These are phyloP conservation scores for Carpediemonas membranifera DNA, from an alignment of 78 protist species.

Conservation along the genomic window DNA sequence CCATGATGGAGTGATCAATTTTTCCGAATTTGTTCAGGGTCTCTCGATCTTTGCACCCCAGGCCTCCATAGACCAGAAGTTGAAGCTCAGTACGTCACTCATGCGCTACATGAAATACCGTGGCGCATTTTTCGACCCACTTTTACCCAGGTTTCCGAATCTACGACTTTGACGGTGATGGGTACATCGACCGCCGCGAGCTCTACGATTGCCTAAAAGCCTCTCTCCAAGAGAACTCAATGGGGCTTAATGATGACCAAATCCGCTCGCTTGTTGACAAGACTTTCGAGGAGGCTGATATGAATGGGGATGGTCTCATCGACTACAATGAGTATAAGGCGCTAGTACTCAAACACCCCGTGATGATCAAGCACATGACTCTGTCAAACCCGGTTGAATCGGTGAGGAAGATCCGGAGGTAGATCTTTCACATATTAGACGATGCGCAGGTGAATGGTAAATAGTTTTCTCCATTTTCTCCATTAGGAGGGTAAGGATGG, in stretches of 20 bases:
- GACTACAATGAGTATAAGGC: background rate
- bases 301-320: constrained; percentile 3
- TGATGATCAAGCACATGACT: constrained; percentile 1
- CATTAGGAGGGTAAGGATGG: no score
- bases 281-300: constrained; percentile 1
- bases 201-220: background rate
- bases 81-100: background rate
- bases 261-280: background rate
- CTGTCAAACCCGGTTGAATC: background rate
- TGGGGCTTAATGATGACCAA: background rate
- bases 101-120: background rate
- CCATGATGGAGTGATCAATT: constrained; percentile 3
- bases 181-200: background rate
- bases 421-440: no score
- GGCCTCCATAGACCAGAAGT: background rate
- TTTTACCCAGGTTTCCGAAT: background rate
- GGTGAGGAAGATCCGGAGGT: no score
- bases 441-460: no score
- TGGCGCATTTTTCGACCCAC: background rate
- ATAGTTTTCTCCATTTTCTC: no score
- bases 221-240: background rate
- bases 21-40: background rate
- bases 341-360: constrained; percentile 1
- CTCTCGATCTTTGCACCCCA: background rate
- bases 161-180: background rate